phyloP scores from a whole-genome alignment of 345 rosid species.

The Cochlearia excelsa region DNA sequence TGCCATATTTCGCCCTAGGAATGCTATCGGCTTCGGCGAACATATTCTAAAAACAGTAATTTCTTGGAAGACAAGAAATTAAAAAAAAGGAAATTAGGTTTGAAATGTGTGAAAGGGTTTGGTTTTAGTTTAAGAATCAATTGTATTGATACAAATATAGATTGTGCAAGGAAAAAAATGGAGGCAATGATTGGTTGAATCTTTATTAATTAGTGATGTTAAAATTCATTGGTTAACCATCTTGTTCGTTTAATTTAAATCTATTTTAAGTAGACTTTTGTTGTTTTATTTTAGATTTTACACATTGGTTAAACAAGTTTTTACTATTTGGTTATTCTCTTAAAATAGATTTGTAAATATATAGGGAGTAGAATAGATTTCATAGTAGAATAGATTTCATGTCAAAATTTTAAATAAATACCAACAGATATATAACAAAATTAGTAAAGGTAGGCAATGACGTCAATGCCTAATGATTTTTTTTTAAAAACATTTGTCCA shows the following conservation, averaged over 20 bases:
- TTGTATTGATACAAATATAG: constrained; percentile 32
- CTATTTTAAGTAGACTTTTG: constrained; percentile 20
- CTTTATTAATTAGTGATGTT: constrained; percentile 7
- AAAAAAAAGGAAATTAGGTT: constrained; percentile 2
- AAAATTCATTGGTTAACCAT: constrained; percentile 21
- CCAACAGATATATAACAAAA: too few species aligned
- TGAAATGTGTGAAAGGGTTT: constrained; percentile 8
- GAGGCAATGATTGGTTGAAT: constrained; percentile 21
- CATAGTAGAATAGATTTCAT: too few species aligned
- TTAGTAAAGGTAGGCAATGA: too few species aligned
- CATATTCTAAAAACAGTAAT: constrained; percentile 13
- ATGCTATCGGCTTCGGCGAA: constrained; percentile 37
- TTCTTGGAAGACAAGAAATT: too few species aligned
- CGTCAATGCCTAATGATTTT: too few species aligned
- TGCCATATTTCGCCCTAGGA: constrained; percentile 33
- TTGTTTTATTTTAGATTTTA: constrained; percentile 13
- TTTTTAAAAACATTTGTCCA: too few species aligned
- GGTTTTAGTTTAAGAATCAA: constrained; percentile 27
- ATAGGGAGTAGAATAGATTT: too few species aligned
- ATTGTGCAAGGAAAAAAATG: constrained; percentile 11
- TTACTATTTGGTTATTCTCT: constrained; percentile 23
- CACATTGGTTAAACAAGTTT: constrained; percentile 4
- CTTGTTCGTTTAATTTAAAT: constrained; percentile 14
- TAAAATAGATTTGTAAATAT: constrained; percentile 22
- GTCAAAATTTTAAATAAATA: too few species aligned